Evolutionary conservation across 768 basidiomycete species (phyloP), one percentile per base, ranked within the genome.

Genomic region (Termitomyces sp.): DNA sequence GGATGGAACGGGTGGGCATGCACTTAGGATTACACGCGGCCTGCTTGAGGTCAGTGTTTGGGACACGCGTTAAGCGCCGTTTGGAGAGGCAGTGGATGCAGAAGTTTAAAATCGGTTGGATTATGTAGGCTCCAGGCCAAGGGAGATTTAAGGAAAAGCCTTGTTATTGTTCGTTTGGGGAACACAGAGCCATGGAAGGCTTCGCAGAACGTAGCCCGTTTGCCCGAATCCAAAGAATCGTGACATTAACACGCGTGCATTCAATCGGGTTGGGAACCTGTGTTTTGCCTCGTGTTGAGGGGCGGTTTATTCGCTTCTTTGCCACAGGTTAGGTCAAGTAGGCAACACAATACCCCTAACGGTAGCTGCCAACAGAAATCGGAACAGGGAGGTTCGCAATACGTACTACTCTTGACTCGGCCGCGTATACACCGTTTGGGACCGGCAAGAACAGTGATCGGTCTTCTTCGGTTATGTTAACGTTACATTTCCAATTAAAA

Each of bases 1-100:
- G 77, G 72, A 62, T 67, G 64, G 65, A 61, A 68, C 70, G 78
- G 79, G 74, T 39, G 52, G 69, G 75, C 80, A 80, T 82, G 80
- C 76, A 79, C 62, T 60, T 52, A 60, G 61, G 61, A 62, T 63
- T 63, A 57, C 65, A 82, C 81, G 82, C 76, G 82, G 82, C 73
- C 68, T 68, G 67, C 74, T 71, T 71, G 72, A 71, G 74, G 72
- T 70, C 54, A 64, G 50, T 33, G 61, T 56, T 53, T 53, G 63
- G 37, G 39, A 58, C 60, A 70, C 68, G 74, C 69, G 73, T 74
- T 71, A 72, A 63, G 62, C 64, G 57, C 51, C 33, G 52, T 43
- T 52, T 36, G 50, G 22, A 22, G 62, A 63, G 62, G 51, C 58
- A 58, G 50, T 59, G 58, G 58, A 62, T 42, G 56, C 57, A 62